These are phyloP conservation scores for Handroanthus guayacan DNA, from an alignment of 257 asterid species.

Conservation along the genomic window DNA sequence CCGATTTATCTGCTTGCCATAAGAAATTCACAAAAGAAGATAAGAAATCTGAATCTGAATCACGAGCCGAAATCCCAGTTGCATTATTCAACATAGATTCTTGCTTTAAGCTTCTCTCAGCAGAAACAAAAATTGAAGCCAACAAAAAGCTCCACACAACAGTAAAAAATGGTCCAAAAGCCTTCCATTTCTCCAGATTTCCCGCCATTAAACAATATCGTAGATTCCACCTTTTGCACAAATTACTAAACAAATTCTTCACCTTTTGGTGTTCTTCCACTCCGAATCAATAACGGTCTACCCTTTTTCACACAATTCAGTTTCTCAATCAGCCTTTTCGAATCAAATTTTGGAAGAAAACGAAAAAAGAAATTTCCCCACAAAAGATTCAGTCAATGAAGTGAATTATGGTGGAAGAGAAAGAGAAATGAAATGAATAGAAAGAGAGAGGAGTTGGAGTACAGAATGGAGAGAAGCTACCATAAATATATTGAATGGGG, in stretches of 20 bases:
- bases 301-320: constrained; percentile 14
- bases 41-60: constrained; percentile 50
- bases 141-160: constrained; percentile 76
- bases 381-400: constrained; percentile 7
- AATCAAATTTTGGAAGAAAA: not conserved
- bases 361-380: not conserved
- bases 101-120: constrained; percentile 74
- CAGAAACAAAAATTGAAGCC: constrained; percentile 84
- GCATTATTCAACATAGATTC: constrained; percentile 45
- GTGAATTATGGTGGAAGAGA: constrained; percentile 15
- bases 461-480: not conserved
- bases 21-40: constrained; percentile 56
- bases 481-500: constrained; percentile 20
- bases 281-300: constrained; percentile 32
- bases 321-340: not conserved
- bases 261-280: constrained; percentile 6
- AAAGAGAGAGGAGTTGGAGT: not conserved
- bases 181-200: constrained; percentile 58
- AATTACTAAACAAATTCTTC: constrained; percentile 24
- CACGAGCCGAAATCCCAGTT: constrained; percentile 31
- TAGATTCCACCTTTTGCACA: constrained; percentile 34
- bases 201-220: constrained; percentile 56
- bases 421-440: not conserved
- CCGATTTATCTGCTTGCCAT: constrained; percentile 75
- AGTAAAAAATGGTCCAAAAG: constrained; percentile 63